A percentile compares a stretch with the other conserved stretches of the same genome.
Conservation (phyloP, 1,284 basidiomycete species). For the Malassezia yamatoensis region DNA sequence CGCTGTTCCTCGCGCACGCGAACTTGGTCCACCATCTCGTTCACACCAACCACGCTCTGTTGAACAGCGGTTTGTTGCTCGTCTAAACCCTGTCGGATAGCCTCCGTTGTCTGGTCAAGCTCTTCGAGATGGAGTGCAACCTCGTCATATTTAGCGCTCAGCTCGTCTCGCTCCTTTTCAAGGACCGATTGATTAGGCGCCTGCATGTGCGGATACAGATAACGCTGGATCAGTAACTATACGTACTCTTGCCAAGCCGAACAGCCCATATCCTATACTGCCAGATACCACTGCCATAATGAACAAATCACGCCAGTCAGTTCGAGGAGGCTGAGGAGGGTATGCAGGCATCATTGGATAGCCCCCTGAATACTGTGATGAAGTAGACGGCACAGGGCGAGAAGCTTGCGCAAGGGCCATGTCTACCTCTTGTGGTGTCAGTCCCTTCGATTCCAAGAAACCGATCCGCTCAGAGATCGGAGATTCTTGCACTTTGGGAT, state of each 20-base stretch:
- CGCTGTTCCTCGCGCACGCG: conserved; percentile 67
- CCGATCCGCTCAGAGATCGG: conserved; percentile 73
- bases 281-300: conserved; percentile 90
- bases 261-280: conserved; percentile 74
- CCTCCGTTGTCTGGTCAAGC: conserved; percentile 66
- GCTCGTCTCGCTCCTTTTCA: conserved; percentile 71
- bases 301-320: conserved; percentile 46
- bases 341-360: conserved; percentile 22
- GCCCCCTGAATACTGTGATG: conserved; percentile 10
- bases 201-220: conserved; percentile 76
- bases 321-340: conserved; percentile 16
- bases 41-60: conserved; percentile 67
- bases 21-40: conserved; percentile 65
- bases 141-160: conserved; percentile 84
- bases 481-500: conserved; percentile 58
- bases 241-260: conserved; percentile 68
- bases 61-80: conserved; percentile 70
- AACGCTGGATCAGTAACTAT: conserved; percentile 58
- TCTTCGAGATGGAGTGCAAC: conserved; percentile 63
- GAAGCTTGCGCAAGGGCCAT: conserved; percentile 59
- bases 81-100: conserved; percentile 66
- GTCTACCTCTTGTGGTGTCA: conserved; percentile 75
- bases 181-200: conserved; percentile 82
- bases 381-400: background rate
- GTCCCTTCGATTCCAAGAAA: conserved; percentile 87